Base-by-base conservation (phyloP, 176 grass and related monocot species). In the Carex littledalei region DNA sequence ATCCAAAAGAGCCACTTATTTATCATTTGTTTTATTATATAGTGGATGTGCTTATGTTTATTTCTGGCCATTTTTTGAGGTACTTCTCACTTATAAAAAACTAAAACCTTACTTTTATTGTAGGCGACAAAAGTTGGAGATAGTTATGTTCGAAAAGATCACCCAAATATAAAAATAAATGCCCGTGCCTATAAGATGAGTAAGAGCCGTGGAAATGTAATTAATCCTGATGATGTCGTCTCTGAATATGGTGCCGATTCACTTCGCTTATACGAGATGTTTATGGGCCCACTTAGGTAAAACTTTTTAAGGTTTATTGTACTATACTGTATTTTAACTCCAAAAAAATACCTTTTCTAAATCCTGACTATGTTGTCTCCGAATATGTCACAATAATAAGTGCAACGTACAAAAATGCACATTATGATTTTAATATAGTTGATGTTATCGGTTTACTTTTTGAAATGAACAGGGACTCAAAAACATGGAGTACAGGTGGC, bases 251-350 rank as follows among this genome's bases (percentile, higher is more conserved):
- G 93, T 41, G 93, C 95, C 6, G 95, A 98, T 93, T 98, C 93
- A 87, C 95, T 98, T 61, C 91, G 95, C 18, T 88, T 98, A 78
- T 98, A 98, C 55, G 95, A 98, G 92, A 98, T 98, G 95, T 98
- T 98, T 86, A 98, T 98, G 95, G 95, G 95, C 56, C 95, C 95
- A 81, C 89, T 98, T 84, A 98, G 95, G 94, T 97, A 85, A 78
- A 32, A 78, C 22, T 13, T 12, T 31, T 77, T 31, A 53, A 84
- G 22, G 12, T 77, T 77, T 77, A 77, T 67, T 70, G 35, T 70
- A 70, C 14, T 70, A 37, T 41, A 22, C 69, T 73, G n/a, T 14
- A 68, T 85, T 37, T 9, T 35, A 35, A 52, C 85, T 82, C 37
- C 45, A 10, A 22, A 74, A 62, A 82, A 24, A 63, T 24, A 39